Base-by-base conservation (phyloP, 1,284 basidiomycete species). In the Erythrobasidium hasegawianum region DNA sequence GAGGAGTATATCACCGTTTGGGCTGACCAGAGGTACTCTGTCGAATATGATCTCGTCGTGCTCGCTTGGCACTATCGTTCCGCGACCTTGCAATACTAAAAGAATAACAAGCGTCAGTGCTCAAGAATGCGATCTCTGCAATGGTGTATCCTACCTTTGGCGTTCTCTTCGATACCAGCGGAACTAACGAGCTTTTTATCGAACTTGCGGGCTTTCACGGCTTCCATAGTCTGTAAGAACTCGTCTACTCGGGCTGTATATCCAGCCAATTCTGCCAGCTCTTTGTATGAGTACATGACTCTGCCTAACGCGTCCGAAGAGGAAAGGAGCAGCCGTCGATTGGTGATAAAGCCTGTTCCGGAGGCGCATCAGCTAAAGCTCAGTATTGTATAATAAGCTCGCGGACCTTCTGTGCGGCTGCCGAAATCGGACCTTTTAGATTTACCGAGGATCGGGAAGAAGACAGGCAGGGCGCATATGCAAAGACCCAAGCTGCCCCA, bases 401-500 rank as follows among this genome's bases (percentile, higher is more conserved):
- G 69, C 77, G 56, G 64, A 87, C 89, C 88, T 83, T 96, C 90
- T 1, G 92, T 94, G 59, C 92, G 82, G 40, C 84, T 83, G 16
- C 90, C 92, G 57, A 95, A 80, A 76, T 95, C 91, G 2, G 81
- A 72, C n/a, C 69, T 75, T 18, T 60, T 70, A 5, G 68, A 68
- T n/a, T 52, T 57, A 18, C 69, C 80, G n/a, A 90, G 87, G n/a
- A 93, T 74, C 72, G 87, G 88, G 75, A 92, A 86, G 78, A 98
- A 98, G 11, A 95, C 87, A 0, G 95, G 95, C 55, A 97, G 89
- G 3, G 92, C 90, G 76, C 95, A 97, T 24, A 97, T 85, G 65
- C 90, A 84, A 27, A 97, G 81, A 24, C 94, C 94, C 75, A 96
- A 88, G 75, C 87, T 88, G 71, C 94, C 94, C 95, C 95, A 97